Conservation (phyloP, 257 asterid species). For the Fraxinus americana region DNA sequence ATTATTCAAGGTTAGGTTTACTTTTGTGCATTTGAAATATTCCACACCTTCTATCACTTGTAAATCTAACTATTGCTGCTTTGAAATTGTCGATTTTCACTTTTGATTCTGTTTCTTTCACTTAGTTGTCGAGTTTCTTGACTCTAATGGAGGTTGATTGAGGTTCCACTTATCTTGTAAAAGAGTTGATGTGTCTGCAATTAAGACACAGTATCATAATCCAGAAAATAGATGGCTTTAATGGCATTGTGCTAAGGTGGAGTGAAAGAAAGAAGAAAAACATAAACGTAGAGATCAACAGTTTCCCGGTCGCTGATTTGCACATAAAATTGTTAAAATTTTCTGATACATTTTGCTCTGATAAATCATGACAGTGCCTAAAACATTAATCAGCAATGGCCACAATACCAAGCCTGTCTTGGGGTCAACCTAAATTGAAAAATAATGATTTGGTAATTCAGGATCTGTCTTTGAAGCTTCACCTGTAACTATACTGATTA, state of each 20-base stretch:
- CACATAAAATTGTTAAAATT: not conserved
- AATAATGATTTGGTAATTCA: not conserved
- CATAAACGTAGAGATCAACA: too few relatives aligned
- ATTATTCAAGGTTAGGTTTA: constrained; percentile 9
- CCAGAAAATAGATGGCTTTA: not conserved
- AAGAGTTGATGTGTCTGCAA: not conserved
- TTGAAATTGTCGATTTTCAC: constrained; percentile 1
- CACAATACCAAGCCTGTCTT: not conserved
- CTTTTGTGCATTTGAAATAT: constrained; percentile 1
- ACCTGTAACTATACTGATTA: constrained; percentile 48
- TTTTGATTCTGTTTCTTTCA: not conserved
- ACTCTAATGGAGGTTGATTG: not conserved
- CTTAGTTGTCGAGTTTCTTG: not conserved
- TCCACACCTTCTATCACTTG: constrained; percentile 16
- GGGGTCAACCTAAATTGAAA: not conserved
- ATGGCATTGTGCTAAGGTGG: not conserved
- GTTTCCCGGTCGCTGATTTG: too few relatives aligned
- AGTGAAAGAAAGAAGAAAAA: too few relatives aligned
- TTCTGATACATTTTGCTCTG: not conserved
- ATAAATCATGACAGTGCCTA: not conserved
- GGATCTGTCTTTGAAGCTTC: constrained; percentile 27
- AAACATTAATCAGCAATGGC: not conserved
- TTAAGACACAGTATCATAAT: not conserved
- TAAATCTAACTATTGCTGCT: constrained; percentile 29
- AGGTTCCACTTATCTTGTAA: not conserved